A percentile compares a stretch with the other conserved stretches of the same genome.
phyloP scores from a whole-genome alignment of 78 protist genomes.

The Dictyostelium purpureum region DNA sequence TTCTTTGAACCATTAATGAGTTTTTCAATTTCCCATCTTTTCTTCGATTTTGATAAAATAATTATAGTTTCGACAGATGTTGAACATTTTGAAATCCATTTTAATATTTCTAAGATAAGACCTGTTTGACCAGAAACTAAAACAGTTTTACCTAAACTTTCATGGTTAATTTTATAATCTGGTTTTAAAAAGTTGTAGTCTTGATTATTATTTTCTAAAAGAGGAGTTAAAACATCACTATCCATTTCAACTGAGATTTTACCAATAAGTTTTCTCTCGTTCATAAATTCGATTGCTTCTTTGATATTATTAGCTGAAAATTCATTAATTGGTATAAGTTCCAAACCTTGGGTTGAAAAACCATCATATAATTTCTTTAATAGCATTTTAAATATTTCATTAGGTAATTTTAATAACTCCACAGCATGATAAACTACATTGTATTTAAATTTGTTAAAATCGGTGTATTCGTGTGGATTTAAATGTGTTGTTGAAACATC shows the following conservation, averaged over 20 bases:
- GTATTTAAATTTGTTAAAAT: neutral
- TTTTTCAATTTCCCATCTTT: neutral
- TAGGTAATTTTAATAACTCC: neutral
- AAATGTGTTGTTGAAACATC: constrained; percentile 55
- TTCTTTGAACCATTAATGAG: neutral
- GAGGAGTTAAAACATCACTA: neutral
- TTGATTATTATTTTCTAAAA: neutral
- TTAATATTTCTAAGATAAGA: neutral
- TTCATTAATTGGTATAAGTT: neutral
- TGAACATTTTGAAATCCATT: neutral
- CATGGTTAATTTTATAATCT: neutral
- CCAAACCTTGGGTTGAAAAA: neutral
- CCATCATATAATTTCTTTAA: neutral
- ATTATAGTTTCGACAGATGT: neutral
- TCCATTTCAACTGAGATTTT: constrained; percentile 1
- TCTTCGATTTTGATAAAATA: neutral
- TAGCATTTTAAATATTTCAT: neutral
- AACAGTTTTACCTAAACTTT: neutral
- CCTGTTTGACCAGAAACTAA: neutral
- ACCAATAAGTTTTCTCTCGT: constrained; percentile 25
- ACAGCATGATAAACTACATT: neutral
- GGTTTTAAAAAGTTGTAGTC: neutral
- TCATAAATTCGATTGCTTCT: constrained; percentile 15
- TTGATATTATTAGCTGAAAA: neutral
- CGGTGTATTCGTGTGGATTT: neutral